Percentiles rank a stretch among this genome's conserved stretches.
These are phyloP conservation scores for Dactylonectria macrodidyma DNA, from an alignment of 2,329 filamentous ascomycete genomes.

Conservation along the genomic window DNA sequence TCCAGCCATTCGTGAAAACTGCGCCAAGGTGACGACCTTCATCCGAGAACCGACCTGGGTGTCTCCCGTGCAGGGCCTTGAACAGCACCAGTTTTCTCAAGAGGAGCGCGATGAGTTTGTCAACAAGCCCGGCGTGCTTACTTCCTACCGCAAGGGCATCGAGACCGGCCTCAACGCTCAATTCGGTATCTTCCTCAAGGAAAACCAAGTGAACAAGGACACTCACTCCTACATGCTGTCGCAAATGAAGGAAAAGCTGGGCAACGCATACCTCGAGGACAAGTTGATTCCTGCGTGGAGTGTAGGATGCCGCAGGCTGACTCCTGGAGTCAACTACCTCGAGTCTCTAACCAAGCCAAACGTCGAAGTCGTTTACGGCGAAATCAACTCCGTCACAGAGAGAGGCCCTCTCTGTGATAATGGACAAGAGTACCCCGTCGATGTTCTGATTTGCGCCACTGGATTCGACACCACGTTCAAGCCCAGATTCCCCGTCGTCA, in stretches of 20 bases:
- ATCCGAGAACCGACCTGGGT: constrained; percentile 67
- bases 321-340: constrained; percentile 66
- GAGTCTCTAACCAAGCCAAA: constrained; percentile 62
- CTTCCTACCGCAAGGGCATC: constrained; percentile 59
- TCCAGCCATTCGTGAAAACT: constrained; percentile 59
- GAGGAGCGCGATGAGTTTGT: constrained; percentile 59
- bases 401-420: constrained; percentile 63
- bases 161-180: constrained; percentile 62
- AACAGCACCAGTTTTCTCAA: constrained; percentile 58
- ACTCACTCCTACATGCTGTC: constrained; percentile 57
- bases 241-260: constrained; percentile 57
- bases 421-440: constrained; percentile 65
- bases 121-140: constrained; percentile 55
- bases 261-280: constrained; percentile 64
- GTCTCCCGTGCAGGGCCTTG: constrained; percentile 58
- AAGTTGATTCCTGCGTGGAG: constrained; percentile 66
- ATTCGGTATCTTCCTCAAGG: constrained; percentile 63
- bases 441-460: constrained; percentile 71
- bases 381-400: constrained; percentile 55
- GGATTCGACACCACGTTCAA: constrained; percentile 69
- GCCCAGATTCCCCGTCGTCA: constrained; percentile 66
- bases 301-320: constrained; percentile 65
- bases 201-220: constrained; percentile 56
- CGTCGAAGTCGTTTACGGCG: constrained; percentile 61
- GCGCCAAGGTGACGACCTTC: constrained; percentile 62